Evolutionary conservation across 108 stramenopile genomes (phyloP).

Genomic region (Nitzschia palea): DNA sequence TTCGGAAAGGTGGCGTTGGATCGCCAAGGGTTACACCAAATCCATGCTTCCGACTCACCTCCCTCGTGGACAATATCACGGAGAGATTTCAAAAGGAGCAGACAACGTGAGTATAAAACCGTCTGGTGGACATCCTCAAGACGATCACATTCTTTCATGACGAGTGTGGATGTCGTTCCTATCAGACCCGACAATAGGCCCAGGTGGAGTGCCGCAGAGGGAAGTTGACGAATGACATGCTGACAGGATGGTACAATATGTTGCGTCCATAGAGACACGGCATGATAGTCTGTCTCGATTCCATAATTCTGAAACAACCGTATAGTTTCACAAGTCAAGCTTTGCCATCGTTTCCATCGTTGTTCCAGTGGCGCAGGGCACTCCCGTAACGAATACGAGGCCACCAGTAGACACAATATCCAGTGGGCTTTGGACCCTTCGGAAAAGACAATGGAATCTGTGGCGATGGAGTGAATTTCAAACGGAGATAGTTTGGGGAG

Average conservation of each 20-base stretch:
- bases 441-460: slow-evolving; percentile 31
- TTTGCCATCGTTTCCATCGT: slow-evolving; percentile 47
- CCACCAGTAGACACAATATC: slow-evolving; percentile 33
- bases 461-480: slow-evolving; percentile 31
- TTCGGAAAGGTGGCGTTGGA: background rate
- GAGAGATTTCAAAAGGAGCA: background rate
- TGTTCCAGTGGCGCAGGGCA: slow-evolving; percentile 17
- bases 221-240: slow-evolving; percentile 22
- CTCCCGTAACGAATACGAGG: slow-evolving; percentile 15
- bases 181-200: slow-evolving; percentile 29
- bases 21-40: slow-evolving; percentile 15
- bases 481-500: slow-evolving; percentile 22
- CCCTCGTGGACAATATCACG: background rate
- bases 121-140: background rate
- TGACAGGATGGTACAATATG: slow-evolving; percentile 28
- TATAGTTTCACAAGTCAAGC: slow-evolving; percentile 36
- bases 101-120: background rate
- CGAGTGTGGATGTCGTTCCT: slow-evolving; percentile 20
- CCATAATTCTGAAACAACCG: slow-evolving; percentile 31
- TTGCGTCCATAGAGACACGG: slow-evolving; percentile 13
- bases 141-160: slow-evolving; percentile 2
- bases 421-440: slow-evolving; percentile 9
- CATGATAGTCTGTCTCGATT: background rate
- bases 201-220: slow-evolving; percentile 8
- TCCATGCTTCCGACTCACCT: background rate